A percentile compares a stretch with the other conserved stretches of the same genome.
Evolutionary conservation across 768 basidiomycete species (phyloP).

Genomic region (Gyrodon lividus): DNA sequence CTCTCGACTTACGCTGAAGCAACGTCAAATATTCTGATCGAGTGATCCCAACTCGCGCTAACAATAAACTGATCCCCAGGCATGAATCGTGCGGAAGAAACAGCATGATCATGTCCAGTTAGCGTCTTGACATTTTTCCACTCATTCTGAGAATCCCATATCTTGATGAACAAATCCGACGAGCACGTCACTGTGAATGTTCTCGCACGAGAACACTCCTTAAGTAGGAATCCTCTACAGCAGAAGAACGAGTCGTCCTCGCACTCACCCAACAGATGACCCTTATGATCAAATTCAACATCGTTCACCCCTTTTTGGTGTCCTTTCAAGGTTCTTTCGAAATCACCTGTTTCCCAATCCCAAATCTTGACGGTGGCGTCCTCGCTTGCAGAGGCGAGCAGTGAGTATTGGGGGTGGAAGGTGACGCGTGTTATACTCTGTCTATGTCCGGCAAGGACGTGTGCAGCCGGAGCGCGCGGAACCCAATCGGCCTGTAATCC

Average conservation of each 20-base stretch:
- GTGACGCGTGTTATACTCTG: conserved; percentile 74
- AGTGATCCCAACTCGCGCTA: conserved; percentile 84
- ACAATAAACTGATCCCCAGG: conserved; percentile 82
- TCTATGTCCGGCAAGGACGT: conserved; percentile 75
- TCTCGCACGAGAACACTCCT: conserved; percentile 5
- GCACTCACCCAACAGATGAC: conserved; percentile 69
- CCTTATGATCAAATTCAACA: conserved; percentile 86
- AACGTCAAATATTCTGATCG: conserved; percentile 85
- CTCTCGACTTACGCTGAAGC: conserved; percentile 66
- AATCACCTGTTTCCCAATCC: conserved; percentile 96
- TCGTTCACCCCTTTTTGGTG: conserved; percentile 89
- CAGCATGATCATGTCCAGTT: conserved; percentile 88
- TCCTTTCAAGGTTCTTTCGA: conserved; percentile 88
- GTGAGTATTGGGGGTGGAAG: conserved; percentile 84
- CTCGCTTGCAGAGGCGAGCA: conserved; percentile 83
- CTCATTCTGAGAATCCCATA: conserved; percentile 89
- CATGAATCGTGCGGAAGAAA: conserved; percentile 83
- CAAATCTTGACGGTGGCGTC: conserved; percentile 91
- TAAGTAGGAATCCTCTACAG: neutral
- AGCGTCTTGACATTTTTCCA: conserved; percentile 89
- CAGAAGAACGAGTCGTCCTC: neutral
- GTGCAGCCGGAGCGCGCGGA: conserved; percentile 80
- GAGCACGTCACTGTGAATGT: conserved; percentile 53
- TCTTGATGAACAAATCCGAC: conserved; percentile 86
- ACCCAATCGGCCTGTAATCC: conserved; percentile 81